A percentile compares a stretch with the other conserved stretches of the same genome.
Evolutionary conservation across 257 asterid species (phyloP).

Genomic region (Marsdenia floribunda): DNA sequence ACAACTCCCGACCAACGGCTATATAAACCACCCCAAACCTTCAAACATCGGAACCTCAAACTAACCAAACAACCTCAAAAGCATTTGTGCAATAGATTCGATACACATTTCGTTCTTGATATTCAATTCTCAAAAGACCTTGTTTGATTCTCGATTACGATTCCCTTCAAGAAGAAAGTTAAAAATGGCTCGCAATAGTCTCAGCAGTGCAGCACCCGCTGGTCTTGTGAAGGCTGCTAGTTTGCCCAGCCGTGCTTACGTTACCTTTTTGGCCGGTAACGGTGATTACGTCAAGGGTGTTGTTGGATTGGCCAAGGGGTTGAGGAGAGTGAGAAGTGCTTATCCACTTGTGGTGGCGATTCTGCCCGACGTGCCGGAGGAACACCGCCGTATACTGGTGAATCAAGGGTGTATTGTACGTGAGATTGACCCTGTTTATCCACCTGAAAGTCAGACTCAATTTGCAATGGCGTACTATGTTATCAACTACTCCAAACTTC

Average conservation of each 20-base stretch:
- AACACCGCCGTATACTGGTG: slow-evolving; percentile 31
- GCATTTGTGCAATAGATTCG: background rate
- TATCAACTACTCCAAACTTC: slow-evolving; percentile 38
- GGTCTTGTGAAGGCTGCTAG: slow-evolving; percentile 20
- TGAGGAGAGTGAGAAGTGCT: slow-evolving; percentile 24
- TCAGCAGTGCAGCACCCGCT: background rate
- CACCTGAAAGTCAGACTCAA: slow-evolving; percentile 26
- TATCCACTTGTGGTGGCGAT: slow-evolving; percentile 35
- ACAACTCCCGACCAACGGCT: background rate
- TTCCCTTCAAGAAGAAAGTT: background rate
- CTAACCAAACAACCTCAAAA: background rate
- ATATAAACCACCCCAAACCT: background rate
- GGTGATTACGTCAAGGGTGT: slow-evolving; percentile 38
- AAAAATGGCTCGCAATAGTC: slow-evolving; percentile 5
- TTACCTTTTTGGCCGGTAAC: slow-evolving; percentile 30
- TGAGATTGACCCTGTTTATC: slow-evolving; percentile 30
- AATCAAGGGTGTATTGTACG: slow-evolving; percentile 29
- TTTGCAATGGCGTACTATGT: slow-evolving; percentile 36
- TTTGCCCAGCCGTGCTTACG: slow-evolving; percentile 27
- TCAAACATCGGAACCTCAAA: background rate
- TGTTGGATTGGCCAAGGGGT: slow-evolving; percentile 32
- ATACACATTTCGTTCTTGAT: background rate
- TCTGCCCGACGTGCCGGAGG: slow-evolving; percentile 35
- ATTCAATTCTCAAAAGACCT: background rate
- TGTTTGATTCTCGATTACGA: background rate